These are phyloP conservation scores for Annulohypoxylon nitens DNA, from an alignment of 495 filamentous ascomycete genomes.

Conservation along the genomic window DNA sequence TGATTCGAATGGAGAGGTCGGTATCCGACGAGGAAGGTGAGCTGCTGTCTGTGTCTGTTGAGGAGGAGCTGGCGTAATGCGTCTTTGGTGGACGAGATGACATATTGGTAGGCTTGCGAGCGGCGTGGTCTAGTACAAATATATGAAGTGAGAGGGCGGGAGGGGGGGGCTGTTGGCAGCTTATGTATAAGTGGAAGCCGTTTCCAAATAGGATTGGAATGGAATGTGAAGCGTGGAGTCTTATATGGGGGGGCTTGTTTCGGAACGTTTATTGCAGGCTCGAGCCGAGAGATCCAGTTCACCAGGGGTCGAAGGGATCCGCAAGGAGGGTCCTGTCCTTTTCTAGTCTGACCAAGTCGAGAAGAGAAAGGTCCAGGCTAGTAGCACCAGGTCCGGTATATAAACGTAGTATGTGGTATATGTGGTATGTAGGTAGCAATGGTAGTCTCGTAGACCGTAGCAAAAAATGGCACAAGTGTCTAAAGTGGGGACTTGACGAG, in stretches of 20 bases:
- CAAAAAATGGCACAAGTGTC: constrained; percentile 31
- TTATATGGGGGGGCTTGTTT: constrained; percentile 37
- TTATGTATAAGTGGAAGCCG: constrained; percentile 40
- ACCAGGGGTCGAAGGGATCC: constrained; percentile 33
- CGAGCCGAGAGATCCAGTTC: constrained; percentile 43
- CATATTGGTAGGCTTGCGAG: constrained; percentile 47
- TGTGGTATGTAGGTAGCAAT: constrained; percentile 4
- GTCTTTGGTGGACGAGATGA: constrained; percentile 54
- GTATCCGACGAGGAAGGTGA: constrained; percentile 58
- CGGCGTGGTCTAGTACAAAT: constrained; percentile 25
- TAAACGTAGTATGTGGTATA: constrained; percentile 31
- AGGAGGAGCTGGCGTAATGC: constrained; percentile 57
- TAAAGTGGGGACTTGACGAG: constrained; percentile 29
- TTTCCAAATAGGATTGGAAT: constrained; percentile 28
- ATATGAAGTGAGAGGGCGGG: constrained; percentile 29
- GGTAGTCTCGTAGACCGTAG: constrained; percentile 6
- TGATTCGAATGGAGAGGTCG: constrained; percentile 55
- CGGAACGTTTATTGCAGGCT: constrained; percentile 43
- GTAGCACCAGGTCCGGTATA: constrained; percentile 27
- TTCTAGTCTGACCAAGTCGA: constrained; percentile 37
- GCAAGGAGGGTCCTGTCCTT: constrained; percentile 37
- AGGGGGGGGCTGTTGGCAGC: constrained; percentile 33
- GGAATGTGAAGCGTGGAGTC: constrained; percentile 36
- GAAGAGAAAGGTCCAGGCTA: constrained; percentile 27
- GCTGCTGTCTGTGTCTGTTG: constrained; percentile 53